A percentile compares a stretch with the other conserved stretches of the same genome.
phyloP scores from a whole-genome alignment of 768 basidiomycete species.

The Auriculariales sp. region DNA sequence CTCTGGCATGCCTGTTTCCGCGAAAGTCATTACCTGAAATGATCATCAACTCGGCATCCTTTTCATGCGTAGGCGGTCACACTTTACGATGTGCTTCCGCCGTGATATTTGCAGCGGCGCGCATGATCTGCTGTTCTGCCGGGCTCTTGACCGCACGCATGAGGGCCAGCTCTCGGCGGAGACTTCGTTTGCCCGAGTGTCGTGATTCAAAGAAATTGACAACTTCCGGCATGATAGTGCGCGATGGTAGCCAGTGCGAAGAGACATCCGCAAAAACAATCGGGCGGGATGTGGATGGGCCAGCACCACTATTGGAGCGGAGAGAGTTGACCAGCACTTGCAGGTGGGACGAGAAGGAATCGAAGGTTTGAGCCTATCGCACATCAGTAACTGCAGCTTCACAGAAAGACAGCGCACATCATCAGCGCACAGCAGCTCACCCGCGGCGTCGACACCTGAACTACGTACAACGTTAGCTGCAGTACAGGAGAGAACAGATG shows the following conservation, averaged over 20 bases:
- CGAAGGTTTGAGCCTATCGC: conserved; percentile 28
- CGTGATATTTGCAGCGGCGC: conserved; percentile 76
- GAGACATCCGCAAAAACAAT: conserved; percentile 27
- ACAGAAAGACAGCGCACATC: conserved; percentile 21
- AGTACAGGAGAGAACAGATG: neutral
- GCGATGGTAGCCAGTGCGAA: conserved; percentile 14
- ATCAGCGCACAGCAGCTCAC: conserved; percentile 63
- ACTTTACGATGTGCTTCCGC: conserved; percentile 75
- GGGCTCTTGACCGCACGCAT: conserved; percentile 69
- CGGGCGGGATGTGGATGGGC: conserved; percentile 2
- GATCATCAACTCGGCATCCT: no score
- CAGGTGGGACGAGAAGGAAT: conserved; percentile 41
- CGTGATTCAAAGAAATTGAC: conserved; percentile 42
- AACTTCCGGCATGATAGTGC: conserved; percentile 25
- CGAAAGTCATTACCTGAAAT: no score
- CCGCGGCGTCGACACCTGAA: conserved; percentile 52
- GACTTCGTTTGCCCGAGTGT: conserved; percentile 23
- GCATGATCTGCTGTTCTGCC: conserved; percentile 68
- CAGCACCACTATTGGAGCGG: conserved; percentile 8
- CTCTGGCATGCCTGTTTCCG: no score
- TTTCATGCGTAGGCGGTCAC: no score
- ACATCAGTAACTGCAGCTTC: neutral
- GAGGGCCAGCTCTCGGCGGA: conserved; percentile 56
- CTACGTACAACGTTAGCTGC: conserved; percentile 16
- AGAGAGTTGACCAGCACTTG: conserved; percentile 35